A percentile compares a stretch with the other conserved stretches of the same genome.
phyloP scores from a whole-genome alignment of 1,139 yeast species.

The Taiozyma sp. region DNA sequence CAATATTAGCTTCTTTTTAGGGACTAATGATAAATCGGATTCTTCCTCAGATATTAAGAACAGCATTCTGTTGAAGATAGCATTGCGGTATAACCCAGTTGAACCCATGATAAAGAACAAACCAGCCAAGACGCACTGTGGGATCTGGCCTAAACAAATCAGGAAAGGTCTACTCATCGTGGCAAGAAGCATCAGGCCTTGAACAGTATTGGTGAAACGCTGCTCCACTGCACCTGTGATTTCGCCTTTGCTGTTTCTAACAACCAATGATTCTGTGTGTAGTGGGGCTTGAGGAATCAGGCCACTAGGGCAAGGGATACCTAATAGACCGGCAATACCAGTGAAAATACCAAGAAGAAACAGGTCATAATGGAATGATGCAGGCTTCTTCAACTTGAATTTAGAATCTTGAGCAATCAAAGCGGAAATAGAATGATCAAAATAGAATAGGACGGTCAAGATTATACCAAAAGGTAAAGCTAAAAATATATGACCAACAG shows the following conservation, averaged over 20 bases:
- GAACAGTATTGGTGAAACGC: slow-evolving; percentile 74
- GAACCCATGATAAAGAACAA: slow-evolving; percentile 91
- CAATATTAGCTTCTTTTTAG: slow-evolving; percentile 45
- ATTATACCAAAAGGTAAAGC: slow-evolving; percentile 92
- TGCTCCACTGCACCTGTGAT: slow-evolving; percentile 77
- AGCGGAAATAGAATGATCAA: slow-evolving; percentile 93
- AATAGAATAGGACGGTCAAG: slow-evolving; percentile 77
- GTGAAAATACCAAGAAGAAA: slow-evolving; percentile 80
- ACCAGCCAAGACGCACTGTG: slow-evolving; percentile 92
- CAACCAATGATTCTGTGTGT: slow-evolving; percentile 75
- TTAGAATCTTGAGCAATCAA: slow-evolving; percentile 84
- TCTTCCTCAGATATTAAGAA: slow-evolving; percentile 57
- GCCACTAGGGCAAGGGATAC: slow-evolving; percentile 95
- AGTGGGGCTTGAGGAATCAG: slow-evolving; percentile 95
- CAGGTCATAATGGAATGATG: slow-evolving; percentile 92
- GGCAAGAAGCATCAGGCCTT: slow-evolving; percentile 77
- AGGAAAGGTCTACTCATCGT: slow-evolving; percentile 89
- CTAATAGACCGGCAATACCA: slow-evolving; percentile 78
- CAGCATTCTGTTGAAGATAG: slow-evolving; percentile 54
- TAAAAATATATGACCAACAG: slow-evolving; percentile 70
- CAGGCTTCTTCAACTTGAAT: slow-evolving; percentile 78
- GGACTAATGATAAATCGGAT: slow-evolving; percentile 30
- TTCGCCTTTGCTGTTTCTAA: slow-evolving; percentile 34
- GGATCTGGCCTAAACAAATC: slow-evolving; percentile 76
- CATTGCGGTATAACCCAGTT: slow-evolving; percentile 66